phyloP scores from a whole-genome alignment of 2,329 filamentous ascomycete genomes.

The Tolypocladium amazonense region DNA sequence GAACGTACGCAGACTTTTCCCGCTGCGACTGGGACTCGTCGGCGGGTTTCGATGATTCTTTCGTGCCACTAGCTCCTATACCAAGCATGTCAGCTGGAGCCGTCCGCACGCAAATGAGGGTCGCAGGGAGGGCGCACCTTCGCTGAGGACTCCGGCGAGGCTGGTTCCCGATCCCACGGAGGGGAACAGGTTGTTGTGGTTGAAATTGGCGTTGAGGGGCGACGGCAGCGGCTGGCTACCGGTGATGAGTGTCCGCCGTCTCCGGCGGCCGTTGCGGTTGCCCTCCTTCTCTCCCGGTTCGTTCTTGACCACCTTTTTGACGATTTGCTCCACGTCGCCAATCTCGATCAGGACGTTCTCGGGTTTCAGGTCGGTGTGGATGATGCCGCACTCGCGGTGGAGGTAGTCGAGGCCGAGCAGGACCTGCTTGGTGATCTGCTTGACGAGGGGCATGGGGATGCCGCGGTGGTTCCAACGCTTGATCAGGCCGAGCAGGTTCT shows the following conservation, averaged over 20 bases:
- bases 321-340: conserved; percentile 96
- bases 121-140: conserved; percentile 42
- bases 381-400: conserved; percentile 96
- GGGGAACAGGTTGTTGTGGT: conserved; percentile 60
- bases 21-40: conserved; percentile 67
- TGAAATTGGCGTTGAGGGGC: conserved; percentile 87
- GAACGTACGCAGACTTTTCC: conserved; percentile 83
- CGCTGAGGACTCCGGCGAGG: conserved; percentile 74
- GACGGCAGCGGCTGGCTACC: conserved; percentile 94
- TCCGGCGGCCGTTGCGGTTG: conserved; percentile 80
- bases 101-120: neutral
- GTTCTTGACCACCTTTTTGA: conserved; percentile 88
- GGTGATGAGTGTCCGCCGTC: conserved; percentile 88
- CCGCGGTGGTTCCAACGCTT: conserved; percentile 98
- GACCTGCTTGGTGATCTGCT: conserved; percentile 98
- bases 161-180: conserved; percentile 58
- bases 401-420: conserved; percentile 91
- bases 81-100: conserved; percentile 5
- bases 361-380: conserved; percentile 94
- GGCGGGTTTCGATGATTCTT: conserved; percentile 37
- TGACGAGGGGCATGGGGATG: conserved; percentile 91
- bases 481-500: conserved; percentile 90
- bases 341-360: conserved; percentile 99
- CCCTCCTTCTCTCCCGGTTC: conserved; percentile 69
- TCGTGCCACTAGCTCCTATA: conserved; percentile 23